phyloP scores from a whole-genome alignment of 176 grass and related monocot genomes.

The Ensete glaucum region DNA sequence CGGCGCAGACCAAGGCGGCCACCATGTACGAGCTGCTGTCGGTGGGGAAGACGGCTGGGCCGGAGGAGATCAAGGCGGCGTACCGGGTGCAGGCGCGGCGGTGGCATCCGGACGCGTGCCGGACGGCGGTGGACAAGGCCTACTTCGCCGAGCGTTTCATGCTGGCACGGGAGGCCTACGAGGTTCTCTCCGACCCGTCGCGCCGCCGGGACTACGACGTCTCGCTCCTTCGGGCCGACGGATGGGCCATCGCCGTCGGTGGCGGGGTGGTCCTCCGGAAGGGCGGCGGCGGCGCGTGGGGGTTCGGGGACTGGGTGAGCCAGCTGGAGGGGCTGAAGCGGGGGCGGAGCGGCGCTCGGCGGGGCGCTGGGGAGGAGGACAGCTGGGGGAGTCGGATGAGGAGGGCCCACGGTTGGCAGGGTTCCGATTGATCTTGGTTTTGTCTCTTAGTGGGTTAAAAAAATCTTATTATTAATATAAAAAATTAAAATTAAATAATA shows the following conservation, averaged over 20 bases:
- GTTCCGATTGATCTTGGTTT: not conserved
- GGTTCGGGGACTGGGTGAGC: not conserved
- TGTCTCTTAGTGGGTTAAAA: not conserved
- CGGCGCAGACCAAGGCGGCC: too few relatives aligned
- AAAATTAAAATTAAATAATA: too few relatives aligned
- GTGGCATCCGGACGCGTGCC: conserved; percentile 66
- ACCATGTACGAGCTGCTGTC: too few relatives aligned
- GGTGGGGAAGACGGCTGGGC: not conserved
- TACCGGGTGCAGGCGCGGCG: conserved; percentile 48
- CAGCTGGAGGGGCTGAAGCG: not conserved
- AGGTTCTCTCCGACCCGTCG: conserved; percentile 69
- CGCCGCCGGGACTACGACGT: conserved; percentile 54
- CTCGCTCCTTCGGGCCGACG: conserved; percentile 24
- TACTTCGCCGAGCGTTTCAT: conserved; percentile 49
- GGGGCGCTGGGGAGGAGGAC: not conserved
- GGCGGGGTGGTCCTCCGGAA: not conserved
- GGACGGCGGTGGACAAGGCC: not conserved
- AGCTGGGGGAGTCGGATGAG: not conserved
- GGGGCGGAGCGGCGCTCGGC: not conserved
- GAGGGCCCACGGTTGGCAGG: not conserved
- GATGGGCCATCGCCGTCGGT: not conserved
- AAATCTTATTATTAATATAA: too few relatives aligned
- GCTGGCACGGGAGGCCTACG: conserved; percentile 66
- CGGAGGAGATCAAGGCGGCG: conserved; percentile 80
- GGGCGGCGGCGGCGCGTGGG: too few relatives aligned